These are phyloP conservation scores for Aspergillus quadricinctus DNA, from an alignment of 2,329 filamentous ascomycete species.

Conservation along the genomic window DNA sequence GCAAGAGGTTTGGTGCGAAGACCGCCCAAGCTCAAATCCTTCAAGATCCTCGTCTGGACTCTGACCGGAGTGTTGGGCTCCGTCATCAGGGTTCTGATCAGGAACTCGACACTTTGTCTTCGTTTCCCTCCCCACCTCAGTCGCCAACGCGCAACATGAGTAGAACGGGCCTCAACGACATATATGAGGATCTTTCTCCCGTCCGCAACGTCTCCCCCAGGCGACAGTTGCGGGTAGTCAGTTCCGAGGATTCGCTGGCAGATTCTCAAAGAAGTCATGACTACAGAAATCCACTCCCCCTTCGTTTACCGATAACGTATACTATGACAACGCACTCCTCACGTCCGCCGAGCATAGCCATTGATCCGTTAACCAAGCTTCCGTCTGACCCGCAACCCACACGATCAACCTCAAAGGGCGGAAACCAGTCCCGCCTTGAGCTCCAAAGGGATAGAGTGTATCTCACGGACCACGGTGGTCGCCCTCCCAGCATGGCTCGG, in stretches of 20 bases:
- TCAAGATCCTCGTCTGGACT: constrained; percentile 15
- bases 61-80: constrained; percentile 10
- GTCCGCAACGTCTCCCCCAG: constrained; percentile 12
- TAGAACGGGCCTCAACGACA: constrained; percentile 19
- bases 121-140: constrained; percentile 28
- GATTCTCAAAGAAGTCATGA: background rate
- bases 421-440: constrained; percentile 1
- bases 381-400: constrained; percentile 5
- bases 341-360: constrained; percentile 19
- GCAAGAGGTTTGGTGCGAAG: constrained; percentile 32
- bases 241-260: constrained; percentile 26
- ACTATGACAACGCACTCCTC: constrained; percentile 14
- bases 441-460: constrained; percentile 13
- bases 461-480: constrained; percentile 1
- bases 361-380: constrained; percentile 2
- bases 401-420: background rate
- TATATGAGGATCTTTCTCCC: constrained; percentile 14
- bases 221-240: constrained; percentile 23
- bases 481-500: constrained; percentile 17
- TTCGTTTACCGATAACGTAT: constrained; percentile 9
- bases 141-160: constrained; percentile 26
- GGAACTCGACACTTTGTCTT: constrained; percentile 14
- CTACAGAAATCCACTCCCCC: constrained; percentile 5
- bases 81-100: constrained; percentile 3
- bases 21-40: constrained; percentile 9